Base-by-base conservation (phyloP, 345 rosid genomes). In the Boechera divaricarpa region DNA sequence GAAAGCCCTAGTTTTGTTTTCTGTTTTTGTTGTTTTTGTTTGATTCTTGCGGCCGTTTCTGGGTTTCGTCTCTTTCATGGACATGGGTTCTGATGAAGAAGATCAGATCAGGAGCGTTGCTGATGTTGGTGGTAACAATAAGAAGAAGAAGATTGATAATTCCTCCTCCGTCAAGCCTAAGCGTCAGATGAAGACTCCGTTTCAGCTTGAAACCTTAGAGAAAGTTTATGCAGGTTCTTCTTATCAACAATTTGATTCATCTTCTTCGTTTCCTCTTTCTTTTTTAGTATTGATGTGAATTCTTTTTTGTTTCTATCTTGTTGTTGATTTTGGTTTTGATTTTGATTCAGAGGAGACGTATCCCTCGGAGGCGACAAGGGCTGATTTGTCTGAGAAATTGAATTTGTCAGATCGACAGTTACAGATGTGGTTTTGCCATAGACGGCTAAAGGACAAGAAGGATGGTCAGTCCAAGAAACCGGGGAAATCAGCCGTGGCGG, bases 381-480 rank as follows among this genome's bases (percentile, higher is more conserved):
- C 80, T 4, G 90, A 85, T 71, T 75, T 96, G 44, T 93, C 99
- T 1, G 89, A 89, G 80, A 91, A 87, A 76, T 86, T 93, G 61
- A 96, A 94, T 47, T 88, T 96, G 38, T 63, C 97, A 21, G 99
- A 96, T 82, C 91, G 99, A 81, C 99, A 96, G 73, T 83, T 96
- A 76, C 99, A 96, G 93, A 96, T 96, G 98, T 96, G 99, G 99
- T 96, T 96, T 81, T 96, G 99, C 64, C 99, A 96, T 83, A 83
- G 99, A 86, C 80, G 99, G 77, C 78, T 96, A 76, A 96, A 93
- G 83, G 98, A 96, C 76, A 93, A 88, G 83, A 96, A 89, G 80
- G 96, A 81, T 65, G 80, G 73, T 55, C 85, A 88, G 2, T 33
- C 77, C 3, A 87, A 89, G 81, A 94, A 81, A 69, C 84, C 73